Percentiles rank a stretch among this genome's conserved stretches.
Evolutionary conservation across 2,329 filamentous ascomycete species (phyloP).

Genomic region (Neofusicoccum laricinum): DNA sequence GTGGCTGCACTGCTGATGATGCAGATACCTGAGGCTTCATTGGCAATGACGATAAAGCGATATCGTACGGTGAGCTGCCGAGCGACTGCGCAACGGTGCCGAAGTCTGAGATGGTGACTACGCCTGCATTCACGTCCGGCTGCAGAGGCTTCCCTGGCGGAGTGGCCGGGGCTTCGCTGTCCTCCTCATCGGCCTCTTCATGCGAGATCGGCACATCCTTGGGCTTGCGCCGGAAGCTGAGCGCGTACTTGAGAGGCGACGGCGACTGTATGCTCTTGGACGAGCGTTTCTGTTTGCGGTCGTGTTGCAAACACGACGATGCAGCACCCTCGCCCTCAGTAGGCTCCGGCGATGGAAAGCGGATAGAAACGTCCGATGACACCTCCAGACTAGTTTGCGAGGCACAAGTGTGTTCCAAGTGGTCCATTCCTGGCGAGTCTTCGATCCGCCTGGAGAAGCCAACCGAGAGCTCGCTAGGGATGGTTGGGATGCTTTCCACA

Average conservation of each 20-base stretch:
- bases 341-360: constrained; percentile 19
- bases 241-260: constrained; percentile 1
- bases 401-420: constrained; percentile 34
- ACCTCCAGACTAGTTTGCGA: constrained; percentile 25
- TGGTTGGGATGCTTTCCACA: constrained; percentile 30
- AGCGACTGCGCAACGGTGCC: constrained; percentile 41
- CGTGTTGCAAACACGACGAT: neutral
- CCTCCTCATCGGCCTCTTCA: neutral
- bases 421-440: constrained; percentile 34
- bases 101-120: constrained; percentile 35
- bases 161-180: neutral
- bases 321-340: neutral
- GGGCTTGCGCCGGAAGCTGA: constrained; percentile 6
- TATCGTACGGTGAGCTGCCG: constrained; percentile 44
- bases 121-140: constrained; percentile 19
- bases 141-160: neutral
- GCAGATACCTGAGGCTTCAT: constrained; percentile 21
- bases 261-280: neutral
- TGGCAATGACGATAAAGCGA: constrained; percentile 26
- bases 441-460: constrained; percentile 37
- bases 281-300: neutral
- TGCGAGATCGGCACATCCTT: neutral
- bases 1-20: constrained; percentile 30
- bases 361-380: constrained; percentile 16
- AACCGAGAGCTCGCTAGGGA: constrained; percentile 32